Evolutionary conservation across 106 monocot species (phyloP).

Genomic region (Dendrobium nobile): DNA sequence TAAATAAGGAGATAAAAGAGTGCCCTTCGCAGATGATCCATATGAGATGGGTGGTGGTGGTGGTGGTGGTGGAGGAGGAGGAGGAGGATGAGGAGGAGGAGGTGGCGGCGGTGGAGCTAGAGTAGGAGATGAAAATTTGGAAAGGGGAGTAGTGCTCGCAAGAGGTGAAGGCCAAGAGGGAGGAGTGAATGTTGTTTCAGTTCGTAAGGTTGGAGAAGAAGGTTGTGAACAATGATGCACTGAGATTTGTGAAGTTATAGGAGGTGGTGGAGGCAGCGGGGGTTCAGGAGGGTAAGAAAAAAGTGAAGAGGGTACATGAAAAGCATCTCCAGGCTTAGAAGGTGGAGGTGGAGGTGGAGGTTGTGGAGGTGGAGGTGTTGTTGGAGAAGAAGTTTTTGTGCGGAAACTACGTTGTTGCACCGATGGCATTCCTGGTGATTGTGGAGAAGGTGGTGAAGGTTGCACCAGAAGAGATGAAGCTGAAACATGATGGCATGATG

Average conservation of each 20-base stretch:
- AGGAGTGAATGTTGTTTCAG: background rate
- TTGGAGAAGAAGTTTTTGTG: background rate
- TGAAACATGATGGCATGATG: background rate
- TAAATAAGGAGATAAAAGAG: background rate
- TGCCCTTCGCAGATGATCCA: background rate
- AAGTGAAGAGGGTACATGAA: background rate
- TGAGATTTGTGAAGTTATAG: background rate
- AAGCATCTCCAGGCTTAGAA: background rate
- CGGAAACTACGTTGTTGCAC: background rate
- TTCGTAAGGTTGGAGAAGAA: background rate
- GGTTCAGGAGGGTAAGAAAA: background rate
- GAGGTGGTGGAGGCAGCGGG: background rate
- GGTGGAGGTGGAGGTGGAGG: background rate
- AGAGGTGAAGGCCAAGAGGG: background rate
- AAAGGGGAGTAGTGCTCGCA: background rate
- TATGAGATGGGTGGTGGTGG: background rate
- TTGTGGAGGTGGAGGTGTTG: background rate
- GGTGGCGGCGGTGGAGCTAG: background rate
- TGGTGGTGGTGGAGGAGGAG: background rate
- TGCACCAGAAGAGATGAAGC: conserved; percentile 1
- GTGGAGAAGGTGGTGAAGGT: background rate
- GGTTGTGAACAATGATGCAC: background rate
- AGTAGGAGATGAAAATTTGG: background rate
- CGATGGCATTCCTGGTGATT: background rate
- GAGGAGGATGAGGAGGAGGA: background rate